Evolutionary conservation across 345 rosid genomes (phyloP).

Genomic region (Turritis glabra): DNA sequence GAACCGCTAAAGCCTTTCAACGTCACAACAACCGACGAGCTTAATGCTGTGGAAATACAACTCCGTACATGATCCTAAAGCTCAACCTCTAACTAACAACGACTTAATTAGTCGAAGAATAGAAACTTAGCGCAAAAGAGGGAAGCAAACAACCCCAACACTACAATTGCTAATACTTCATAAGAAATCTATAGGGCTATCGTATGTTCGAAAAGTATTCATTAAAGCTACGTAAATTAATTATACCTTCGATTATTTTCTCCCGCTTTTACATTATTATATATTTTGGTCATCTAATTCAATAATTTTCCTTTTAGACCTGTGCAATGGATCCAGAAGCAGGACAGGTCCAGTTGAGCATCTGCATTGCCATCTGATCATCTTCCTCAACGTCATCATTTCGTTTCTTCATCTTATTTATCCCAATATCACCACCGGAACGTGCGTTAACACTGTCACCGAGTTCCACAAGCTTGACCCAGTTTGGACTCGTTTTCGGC

Average conservation of each 20-base stretch:
- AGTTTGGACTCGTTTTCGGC: constrained; percentile 46
- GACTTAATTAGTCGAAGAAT: too few relatives aligned
- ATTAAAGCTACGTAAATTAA: background rate
- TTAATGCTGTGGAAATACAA: too few relatives aligned
- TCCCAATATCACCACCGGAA: constrained; percentile 3
- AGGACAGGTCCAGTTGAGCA: constrained; percentile 59
- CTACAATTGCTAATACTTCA: too few relatives aligned
- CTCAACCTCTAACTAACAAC: too few relatives aligned
- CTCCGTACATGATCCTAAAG: too few relatives aligned
- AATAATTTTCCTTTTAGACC: background rate
- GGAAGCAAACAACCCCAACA: too few relatives aligned
- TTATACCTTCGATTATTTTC: background rate
- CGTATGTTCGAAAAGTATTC: background rate
- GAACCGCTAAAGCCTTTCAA: too few relatives aligned
- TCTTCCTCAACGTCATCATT: constrained; percentile 44
- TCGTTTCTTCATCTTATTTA: constrained; percentile 18
- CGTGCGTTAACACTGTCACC: constrained; percentile 36
- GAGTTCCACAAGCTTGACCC: constrained; percentile 77
- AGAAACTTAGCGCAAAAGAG: too few relatives aligned
- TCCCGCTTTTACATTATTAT: background rate
- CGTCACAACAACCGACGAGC: too few relatives aligned
- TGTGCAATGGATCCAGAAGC: constrained; percentile 22
- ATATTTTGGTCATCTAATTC: background rate
- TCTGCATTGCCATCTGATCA: constrained; percentile 63
- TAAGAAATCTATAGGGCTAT: background rate